Base-by-base conservation (phyloP, 2,329 filamentous ascomycete species). In the Trematosphaeria pertusa region DNA sequence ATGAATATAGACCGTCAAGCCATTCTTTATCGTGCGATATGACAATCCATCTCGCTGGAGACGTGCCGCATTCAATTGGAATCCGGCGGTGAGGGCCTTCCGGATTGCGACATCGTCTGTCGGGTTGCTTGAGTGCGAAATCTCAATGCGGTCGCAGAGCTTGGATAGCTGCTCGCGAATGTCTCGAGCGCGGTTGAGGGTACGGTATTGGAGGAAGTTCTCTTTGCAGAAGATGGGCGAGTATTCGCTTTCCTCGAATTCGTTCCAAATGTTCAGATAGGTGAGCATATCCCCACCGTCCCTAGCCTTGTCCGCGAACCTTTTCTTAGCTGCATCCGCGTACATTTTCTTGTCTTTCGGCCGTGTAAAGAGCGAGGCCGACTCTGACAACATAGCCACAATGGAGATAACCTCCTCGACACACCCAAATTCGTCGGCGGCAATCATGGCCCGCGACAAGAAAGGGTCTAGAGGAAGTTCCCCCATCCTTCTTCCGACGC, bases 321-420 rank as follows among this genome's bases (percentile, higher is more conserved):
- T 85, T 26, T 88, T 87, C 11, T 91, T 86, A 0, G 94, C 94
- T 52, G 88, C 90, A 71, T 99, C 93, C 10, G 94, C 94, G 64
- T 97, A 90, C 20, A 97, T 87, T 71, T 96, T 96, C 78, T 97
- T 97, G 75, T 99, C 92, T 69, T 97, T 96, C 15, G 94, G 92
- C 0, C 91, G 83, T 80, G 95, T 96, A 78, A 97, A 99, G 4
- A 99, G 81, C 0, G 91, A 87, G 3, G 87, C 91, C 1, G 89
- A 85, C 74, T 97, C 94, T 50, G 88, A 86, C 0, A 97, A 82
- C 89, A 97, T 96, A 32, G 92, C 86, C n/a, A 97, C 90, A 37
- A 97, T 90, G 0, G 89, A 91, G 12, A 99, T 78, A 0, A 97
- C 85, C 73, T 99, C 94, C 49, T 96, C 90, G 0, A 96, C 90